A percentile compares a stretch with the other conserved stretches of the same genome.
phyloP scores from a whole-genome alignment of 1,284 basidiomycete species.

The Cryptococcus hybrid region DNA sequence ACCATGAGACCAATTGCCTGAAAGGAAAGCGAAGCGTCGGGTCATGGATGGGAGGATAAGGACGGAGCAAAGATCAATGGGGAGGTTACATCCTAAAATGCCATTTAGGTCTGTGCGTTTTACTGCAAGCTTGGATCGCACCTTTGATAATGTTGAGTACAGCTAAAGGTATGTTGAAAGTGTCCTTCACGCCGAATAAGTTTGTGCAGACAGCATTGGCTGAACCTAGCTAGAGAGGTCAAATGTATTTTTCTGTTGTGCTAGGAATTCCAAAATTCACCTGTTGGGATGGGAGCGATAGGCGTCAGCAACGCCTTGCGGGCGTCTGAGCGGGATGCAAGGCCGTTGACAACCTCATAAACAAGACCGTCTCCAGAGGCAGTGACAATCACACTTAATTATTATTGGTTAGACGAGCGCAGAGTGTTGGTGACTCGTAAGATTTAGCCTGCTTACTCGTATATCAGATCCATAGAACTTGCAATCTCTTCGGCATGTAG shows the following conservation, averaged over 20 bases:
- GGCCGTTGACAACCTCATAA: slow-evolving; percentile 91
- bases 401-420: background rate
- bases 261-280: slow-evolving; percentile 51
- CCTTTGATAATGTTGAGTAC: slow-evolving; percentile 87
- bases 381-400: slow-evolving; percentile 62
- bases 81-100: slow-evolving; percentile 62
- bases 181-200: slow-evolving; percentile 56
- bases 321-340: slow-evolving; percentile 70
- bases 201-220: slow-evolving; percentile 50
- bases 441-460: slow-evolving; percentile 55
- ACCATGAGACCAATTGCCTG: slow-evolving; percentile 88
- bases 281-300: slow-evolving; percentile 82
- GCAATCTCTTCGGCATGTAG: slow-evolving; percentile 74
- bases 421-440: background rate
- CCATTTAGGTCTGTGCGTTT: background rate
- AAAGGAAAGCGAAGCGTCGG: slow-evolving; percentile 78
- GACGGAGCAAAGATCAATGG: slow-evolving; percentile 77
- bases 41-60: slow-evolving; percentile 41
- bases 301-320: slow-evolving; percentile 70
- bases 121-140: slow-evolving; percentile 18
- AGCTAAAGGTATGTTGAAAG: slow-evolving; percentile 69
- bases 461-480: slow-evolving; percentile 61
- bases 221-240: slow-evolving; percentile 34
- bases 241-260: background rate
- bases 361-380: slow-evolving; percentile 88